Conservation (phyloP, 495 filamentous ascomycete genomes). For the Tirmania nivea region DNA sequence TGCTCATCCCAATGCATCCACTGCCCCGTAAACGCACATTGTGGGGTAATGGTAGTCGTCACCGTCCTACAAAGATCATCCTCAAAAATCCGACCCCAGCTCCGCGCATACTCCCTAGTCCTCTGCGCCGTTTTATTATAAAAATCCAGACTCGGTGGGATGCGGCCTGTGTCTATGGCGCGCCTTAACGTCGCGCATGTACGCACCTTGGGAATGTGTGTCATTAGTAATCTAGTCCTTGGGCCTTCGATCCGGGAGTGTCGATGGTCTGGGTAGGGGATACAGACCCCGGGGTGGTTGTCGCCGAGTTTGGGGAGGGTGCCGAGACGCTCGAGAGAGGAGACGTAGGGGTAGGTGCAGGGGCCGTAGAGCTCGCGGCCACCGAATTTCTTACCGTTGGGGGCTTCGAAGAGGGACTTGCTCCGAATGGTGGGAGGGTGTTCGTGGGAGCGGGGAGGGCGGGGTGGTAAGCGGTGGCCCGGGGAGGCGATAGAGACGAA, state of each 20-base stretch:
- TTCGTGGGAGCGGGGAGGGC: conserved; percentile 38
- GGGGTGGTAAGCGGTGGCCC: conserved; percentile 29
- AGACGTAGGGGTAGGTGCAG: conserved; percentile 36
- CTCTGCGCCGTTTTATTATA: neutral
- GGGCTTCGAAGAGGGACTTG: conserved; percentile 32
- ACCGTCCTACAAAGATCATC: conserved; percentile 34
- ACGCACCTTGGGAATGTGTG: conserved; percentile 21
- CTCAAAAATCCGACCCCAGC: conserved; percentile 33
- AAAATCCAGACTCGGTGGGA: neutral
- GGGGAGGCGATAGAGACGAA: conserved; percentile 46
- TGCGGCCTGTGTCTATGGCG: neutral
- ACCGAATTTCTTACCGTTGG: conserved; percentile 39
- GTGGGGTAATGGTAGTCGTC: conserved; percentile 25
- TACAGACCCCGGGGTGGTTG: conserved; percentile 29
- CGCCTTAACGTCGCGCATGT: neutral
- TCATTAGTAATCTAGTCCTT: conserved; percentile 15
- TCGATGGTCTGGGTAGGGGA: conserved; percentile 43
- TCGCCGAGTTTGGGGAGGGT: conserved; percentile 40
- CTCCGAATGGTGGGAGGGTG: conserved; percentile 23
- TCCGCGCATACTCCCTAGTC: neutral
- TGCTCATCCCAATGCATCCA: conserved; percentile 39
- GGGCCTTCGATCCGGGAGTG: conserved; percentile 9
- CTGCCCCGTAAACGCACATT: conserved; percentile 27
- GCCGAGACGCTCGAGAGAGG: conserved; percentile 27
- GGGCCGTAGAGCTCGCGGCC: conserved; percentile 24